Evolutionary conservation across 2,329 filamentous ascomycete genomes (phyloP), one percentile per base, ranked within the genome.

Genomic region (Cryphonectria japonica): DNA sequence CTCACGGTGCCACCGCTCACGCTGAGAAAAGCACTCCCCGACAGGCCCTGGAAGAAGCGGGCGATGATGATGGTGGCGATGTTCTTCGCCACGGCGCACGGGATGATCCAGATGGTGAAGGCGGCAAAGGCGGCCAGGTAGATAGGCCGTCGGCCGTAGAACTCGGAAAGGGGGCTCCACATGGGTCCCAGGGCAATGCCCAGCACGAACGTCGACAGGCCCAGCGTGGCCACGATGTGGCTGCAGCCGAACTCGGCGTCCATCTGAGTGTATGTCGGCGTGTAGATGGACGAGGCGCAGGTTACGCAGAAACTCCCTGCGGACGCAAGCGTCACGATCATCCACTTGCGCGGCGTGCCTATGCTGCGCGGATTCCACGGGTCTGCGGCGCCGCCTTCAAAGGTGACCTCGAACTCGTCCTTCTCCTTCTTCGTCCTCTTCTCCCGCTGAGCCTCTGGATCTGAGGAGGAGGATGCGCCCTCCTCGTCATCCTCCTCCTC

Each of bases 1-100:
- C 93, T 92, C 22, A 97, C 93, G 0, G 93, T 97, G 16, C 94
- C 93, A 57, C 94, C 94, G 0, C 93, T 92, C 1, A 97, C 93
- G 71, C 87, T 88, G 71, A 92, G 78, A 74, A 92, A 92, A 2
- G 89, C 88, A 73, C 87, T 89, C 3, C 92, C 92, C 0, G 91
- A 85, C 46, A 95, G 83, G 3, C 93, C 93, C 76, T 91, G 87
- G 65, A 98, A 86, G 79, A 97, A 97, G 7, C 95, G 89, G 22
- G 87, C 86, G 19, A 97, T 83, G 67, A 97, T 82, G 84, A 97
- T 89, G 6, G 93, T 96, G 75, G 89, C 82, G n/a, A 95, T 92
- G 77, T 97, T 97, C 69, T 85, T 83, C n/a, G 93, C 92, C 29
- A 95, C 89, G 0, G 94, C 94, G 74, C 91, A 93, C 0, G 94